Conservation (phyloP, 345 rosid species). For the Fremontodendron californicum region DNA sequence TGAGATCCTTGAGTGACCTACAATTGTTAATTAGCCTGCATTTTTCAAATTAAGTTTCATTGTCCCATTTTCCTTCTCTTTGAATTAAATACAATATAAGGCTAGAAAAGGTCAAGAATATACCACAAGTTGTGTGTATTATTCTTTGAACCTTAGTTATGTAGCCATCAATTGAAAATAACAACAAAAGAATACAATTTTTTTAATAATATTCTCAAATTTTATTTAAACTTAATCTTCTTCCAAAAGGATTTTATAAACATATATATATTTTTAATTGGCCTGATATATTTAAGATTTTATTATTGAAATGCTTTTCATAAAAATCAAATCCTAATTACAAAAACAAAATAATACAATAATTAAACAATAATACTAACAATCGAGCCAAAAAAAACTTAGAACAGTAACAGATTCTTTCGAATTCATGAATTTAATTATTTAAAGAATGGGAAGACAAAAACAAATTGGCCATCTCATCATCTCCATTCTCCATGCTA, state of each 20-base stretch:
- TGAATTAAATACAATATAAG: not conserved
- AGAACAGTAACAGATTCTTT: not conserved
- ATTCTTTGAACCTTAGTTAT: not conserved
- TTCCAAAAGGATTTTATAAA: too few species aligned
- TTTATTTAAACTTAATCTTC: too few species aligned
- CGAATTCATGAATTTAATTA: not conserved
- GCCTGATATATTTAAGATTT: too few species aligned
- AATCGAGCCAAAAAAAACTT: not conserved
- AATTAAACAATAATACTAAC: not conserved
- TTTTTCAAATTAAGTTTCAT: too few species aligned
- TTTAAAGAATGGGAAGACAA: not conserved
- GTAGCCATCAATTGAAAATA: not conserved
- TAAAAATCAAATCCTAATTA: too few species aligned
- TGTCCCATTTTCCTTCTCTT: not conserved
- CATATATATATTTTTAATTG: too few species aligned
- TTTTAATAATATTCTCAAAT: too few species aligned
- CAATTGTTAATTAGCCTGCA: not conserved
- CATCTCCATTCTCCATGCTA: not conserved
- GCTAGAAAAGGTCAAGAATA: not conserved
- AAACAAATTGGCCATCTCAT: not conserved
- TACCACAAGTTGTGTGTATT: not conserved
- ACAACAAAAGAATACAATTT: not conserved
- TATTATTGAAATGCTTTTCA: too few species aligned
- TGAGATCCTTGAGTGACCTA: not conserved
- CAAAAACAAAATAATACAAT: not conserved